phyloP scores from a whole-genome alignment of 805 yeast genomes.

The Suhomyces pyralidae region DNA sequence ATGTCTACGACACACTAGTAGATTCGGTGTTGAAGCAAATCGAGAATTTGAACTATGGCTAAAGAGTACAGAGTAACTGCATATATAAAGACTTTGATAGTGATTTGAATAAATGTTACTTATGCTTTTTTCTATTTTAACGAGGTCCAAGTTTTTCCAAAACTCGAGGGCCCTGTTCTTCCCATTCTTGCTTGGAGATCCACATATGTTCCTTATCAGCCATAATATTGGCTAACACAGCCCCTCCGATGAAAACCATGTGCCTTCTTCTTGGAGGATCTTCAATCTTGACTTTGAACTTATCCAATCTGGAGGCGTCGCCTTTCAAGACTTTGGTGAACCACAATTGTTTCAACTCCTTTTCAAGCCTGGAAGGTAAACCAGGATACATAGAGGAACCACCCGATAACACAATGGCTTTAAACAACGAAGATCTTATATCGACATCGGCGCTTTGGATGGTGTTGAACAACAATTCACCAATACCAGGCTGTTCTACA shows the following conservation, averaged over 20 bases:
- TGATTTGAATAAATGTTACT: neutral
- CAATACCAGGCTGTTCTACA: conserved; percentile 95
- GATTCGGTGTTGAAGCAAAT: conserved; percentile 56
- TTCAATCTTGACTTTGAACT: conserved; percentile 94
- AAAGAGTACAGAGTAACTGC: conserved; percentile 1
- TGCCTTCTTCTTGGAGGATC: conserved; percentile 99
- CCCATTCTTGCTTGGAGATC: conserved; percentile 96
- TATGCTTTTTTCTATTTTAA: conserved; percentile 26
- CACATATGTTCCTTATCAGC: conserved; percentile 98
- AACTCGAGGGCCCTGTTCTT: conserved; percentile 87
- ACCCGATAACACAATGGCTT: conserved; percentile 92
- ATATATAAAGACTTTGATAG: conserved; percentile 1
- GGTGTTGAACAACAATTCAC: conserved; percentile 83
- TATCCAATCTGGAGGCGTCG: conserved; percentile 80
- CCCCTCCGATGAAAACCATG: conserved; percentile 99
- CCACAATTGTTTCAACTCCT: conserved; percentile 96
- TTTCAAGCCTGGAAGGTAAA: conserved; percentile 90
- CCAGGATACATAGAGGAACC: conserved; percentile 99
- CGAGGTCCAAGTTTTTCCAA: conserved; percentile 91
- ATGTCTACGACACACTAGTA: conserved; percentile 41
- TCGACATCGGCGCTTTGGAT: conserved; percentile 95
- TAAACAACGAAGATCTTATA: conserved; percentile 80
- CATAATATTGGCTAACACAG: conserved; percentile 96
- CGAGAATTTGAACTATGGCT: conserved; percentile 33
- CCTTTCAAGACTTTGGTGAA: conserved; percentile 81